Evolutionary conservation across 768 basidiomycete species (phyloP).

Genomic region (Suillus lakei): DNA sequence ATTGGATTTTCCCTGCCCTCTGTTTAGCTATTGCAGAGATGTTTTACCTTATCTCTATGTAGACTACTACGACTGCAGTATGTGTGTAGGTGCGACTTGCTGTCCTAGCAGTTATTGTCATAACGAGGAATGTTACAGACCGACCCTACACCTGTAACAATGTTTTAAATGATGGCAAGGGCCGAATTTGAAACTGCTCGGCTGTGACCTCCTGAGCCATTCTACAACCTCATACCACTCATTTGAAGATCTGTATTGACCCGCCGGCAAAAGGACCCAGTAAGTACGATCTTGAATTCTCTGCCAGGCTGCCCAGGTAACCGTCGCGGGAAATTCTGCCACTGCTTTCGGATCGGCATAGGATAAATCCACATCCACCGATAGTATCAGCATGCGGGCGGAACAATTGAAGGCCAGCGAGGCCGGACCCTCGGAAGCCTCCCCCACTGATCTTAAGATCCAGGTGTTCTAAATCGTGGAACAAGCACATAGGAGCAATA

Average conservation of each 20-base stretch:
- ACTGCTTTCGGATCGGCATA: neutral
- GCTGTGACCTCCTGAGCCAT: neutral
- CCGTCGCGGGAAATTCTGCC: neutral
- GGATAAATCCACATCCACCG: neutral
- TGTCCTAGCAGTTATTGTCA: no score
- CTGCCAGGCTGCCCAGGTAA: neutral
- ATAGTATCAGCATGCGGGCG: neutral
- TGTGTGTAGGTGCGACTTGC: no score
- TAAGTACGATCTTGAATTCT: neutral
- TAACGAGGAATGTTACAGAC: no score
- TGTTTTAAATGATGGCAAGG: neutral
- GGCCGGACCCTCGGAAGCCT: neutral
- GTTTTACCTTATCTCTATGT: neutral
- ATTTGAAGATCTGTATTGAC: neutral
- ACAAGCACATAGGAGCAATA: neutral
- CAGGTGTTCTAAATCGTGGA: neutral
- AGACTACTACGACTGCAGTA: neutral
- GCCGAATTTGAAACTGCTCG: neutral
- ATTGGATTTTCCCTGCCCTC: constrained; percentile 9
- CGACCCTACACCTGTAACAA: no score
- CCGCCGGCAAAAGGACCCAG: neutral
- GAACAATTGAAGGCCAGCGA: neutral
- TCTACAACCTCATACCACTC: neutral
- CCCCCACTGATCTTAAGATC: neutral
- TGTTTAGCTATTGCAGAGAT: neutral